Conservation (phyloP, 306 rosid genomes). For the Spatholobus suberectus region DNA sequence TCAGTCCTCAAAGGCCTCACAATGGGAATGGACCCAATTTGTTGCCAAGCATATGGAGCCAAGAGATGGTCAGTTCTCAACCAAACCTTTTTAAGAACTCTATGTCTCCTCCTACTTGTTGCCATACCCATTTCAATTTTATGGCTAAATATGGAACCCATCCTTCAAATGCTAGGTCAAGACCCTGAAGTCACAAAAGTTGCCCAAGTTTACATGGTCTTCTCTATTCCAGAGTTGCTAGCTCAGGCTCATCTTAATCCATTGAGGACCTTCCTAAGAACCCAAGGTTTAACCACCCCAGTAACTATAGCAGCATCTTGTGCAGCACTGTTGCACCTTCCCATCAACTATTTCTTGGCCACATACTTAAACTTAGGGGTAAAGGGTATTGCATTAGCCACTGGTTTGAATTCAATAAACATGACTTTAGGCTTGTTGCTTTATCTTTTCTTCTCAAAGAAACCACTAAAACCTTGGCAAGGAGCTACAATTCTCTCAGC, state of each 20-base stretch:
- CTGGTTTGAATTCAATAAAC: constrained; percentile 76
- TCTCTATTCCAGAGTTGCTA: constrained; percentile 81
- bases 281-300: constrained; percentile 80
- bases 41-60: constrained; percentile 94
- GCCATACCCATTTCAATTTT: constrained; percentile 69
- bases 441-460: constrained; percentile 62
- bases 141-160: constrained; percentile 78
- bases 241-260: constrained; percentile 83
- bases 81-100: constrained; percentile 72
- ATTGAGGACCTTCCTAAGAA: constrained; percentile 65
- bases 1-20: constrained; percentile 79
- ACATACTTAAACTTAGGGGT: constrained; percentile 68
- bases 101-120: constrained; percentile 75
- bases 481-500: constrained; percentile 55
- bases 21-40: constrained; percentile 94
- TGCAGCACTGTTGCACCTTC: constrained; percentile 76
- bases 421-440: constrained; percentile 60
- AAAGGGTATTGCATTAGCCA: constrained; percentile 76
- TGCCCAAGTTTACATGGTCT: constrained; percentile 76
- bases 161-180: constrained; percentile 75
- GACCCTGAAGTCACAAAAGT: constrained; percentile 74
- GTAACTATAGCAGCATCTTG: constrained; percentile 66
- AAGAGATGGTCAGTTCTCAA: constrained; percentile 70
- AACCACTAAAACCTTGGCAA: constrained; percentile 84
- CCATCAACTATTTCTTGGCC: constrained; percentile 69